Conservation (phyloP, 1,284 basidiomycete genomes). For the Cryptococcus amylolentus region DNA sequence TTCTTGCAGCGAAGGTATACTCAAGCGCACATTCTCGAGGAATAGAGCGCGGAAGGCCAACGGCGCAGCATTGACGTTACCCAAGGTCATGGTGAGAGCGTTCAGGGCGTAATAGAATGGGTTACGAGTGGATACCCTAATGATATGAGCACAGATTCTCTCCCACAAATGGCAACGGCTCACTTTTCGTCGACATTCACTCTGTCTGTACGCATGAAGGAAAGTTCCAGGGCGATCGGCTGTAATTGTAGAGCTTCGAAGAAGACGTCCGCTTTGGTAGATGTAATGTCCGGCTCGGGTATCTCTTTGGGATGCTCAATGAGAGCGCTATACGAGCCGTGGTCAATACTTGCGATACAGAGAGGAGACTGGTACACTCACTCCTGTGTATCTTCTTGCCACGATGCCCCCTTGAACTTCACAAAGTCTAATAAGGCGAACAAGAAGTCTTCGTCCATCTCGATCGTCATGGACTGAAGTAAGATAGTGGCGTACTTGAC, state of each 20-base stretch:
- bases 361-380: conserved; percentile 48
- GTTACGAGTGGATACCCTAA: conserved; percentile 67
- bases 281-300: conserved; percentile 67
- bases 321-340: conserved; percentile 58
- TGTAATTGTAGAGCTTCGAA: conserved; percentile 98
- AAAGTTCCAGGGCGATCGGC: conserved; percentile 85
- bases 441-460: conserved; percentile 94
- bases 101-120: conserved; percentile 92
- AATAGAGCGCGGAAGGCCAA: conserved; percentile 91
- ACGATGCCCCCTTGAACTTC: conserved; percentile 84
- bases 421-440: conserved; percentile 89
- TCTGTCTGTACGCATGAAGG: conserved; percentile 94
- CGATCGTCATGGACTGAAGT: conserved; percentile 90
- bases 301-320: conserved; percentile 73
- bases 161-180: conserved; percentile 34
- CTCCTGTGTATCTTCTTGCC: conserved; percentile 75
- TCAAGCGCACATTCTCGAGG: conserved; percentile 90
- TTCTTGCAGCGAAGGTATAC: conserved; percentile 74
- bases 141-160: background rate
- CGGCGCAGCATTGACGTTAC: conserved; percentile 96
- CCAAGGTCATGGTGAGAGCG: conserved; percentile 92
- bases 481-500: conserved; percentile 96
- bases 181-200: conserved; percentile 91
- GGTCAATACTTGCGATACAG: conserved; percentile 7
- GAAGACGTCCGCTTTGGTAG: conserved; percentile 77